Evolutionary conservation across 495 filamentous ascomycete species (phyloP), one percentile per base, ranked within the genome.

Genomic region (Baudoinia panamericana): DNA sequence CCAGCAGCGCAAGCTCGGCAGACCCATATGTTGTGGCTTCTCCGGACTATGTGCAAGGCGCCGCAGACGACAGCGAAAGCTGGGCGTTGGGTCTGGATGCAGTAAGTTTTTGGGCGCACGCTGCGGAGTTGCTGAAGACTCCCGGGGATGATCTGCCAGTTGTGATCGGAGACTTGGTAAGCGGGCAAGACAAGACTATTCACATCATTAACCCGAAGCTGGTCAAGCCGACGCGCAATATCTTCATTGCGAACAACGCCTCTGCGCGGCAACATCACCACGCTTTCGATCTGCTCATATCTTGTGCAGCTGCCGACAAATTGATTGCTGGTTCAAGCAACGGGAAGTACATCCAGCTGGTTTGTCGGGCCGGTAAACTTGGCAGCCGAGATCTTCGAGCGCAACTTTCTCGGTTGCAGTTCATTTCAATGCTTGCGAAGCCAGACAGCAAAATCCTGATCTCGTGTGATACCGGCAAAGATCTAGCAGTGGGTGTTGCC

Each of bases 41-140:
- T 46, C 74, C 73, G 3, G 81, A 78, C 19, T 97, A 97, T 55
- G 82, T 97, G 46, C 90, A 95, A 59, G 90, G 90, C 18, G 86
- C 87, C 10, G 88, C 79, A 4, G 88, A 96, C 61, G 88, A 96
- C 54, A 82, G 77, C 15, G 88, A 96, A 61, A 78, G 75, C 27
- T 97, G 90, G 90, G 76, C 84, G 11, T 31, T 34, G 27, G 66
- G 62, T 0, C 62, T 95, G 9, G 88, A 80, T 7, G 71, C 88
- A 8, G 59, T 57, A 1, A 45, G 85, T 3, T 96, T 93, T 58
- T 96, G 88, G 88, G 57, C 57, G 23, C 67, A 88, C 42, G 60
- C 59, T 20, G 62, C 67, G 2, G 21, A 51, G 19, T 57, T 94
- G 5, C 51, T 85, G 7, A 43, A 46, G 0, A 70, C 78, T 0